These are phyloP conservation scores for Talaromyces islandicus DNA, from an alignment of 2,329 filamentous ascomycete species.

Conservation along the genomic window DNA sequence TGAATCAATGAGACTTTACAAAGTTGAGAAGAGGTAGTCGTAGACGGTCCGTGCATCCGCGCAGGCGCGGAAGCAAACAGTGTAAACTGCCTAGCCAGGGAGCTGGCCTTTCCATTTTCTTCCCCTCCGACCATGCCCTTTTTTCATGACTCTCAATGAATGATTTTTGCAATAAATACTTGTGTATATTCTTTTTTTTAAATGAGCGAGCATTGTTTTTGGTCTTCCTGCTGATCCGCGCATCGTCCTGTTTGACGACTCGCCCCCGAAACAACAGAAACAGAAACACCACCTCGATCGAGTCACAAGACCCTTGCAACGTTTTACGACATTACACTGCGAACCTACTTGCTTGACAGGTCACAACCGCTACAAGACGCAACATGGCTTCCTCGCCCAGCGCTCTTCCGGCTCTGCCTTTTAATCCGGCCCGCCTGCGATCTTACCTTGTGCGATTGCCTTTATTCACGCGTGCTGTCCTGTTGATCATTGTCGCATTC, in stretches of 20 bases:
- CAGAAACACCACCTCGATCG: background rate
- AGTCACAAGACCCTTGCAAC: background rate
- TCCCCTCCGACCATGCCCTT: background rate
- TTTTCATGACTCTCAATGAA: background rate
- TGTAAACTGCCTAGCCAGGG: background rate
- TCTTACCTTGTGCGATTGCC: constrained; percentile 82
- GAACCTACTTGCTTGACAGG: background rate
- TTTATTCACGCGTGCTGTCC: constrained; percentile 70
- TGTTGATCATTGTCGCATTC: constrained; percentile 60
- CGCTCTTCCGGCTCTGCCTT: constrained; percentile 49
- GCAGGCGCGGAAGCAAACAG: background rate
- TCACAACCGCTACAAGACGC: background rate
- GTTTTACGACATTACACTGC: background rate
- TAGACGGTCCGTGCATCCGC: background rate
- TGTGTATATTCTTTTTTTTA: too few species aligned
- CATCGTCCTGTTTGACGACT: background rate
- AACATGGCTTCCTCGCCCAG: constrained; percentile 21
- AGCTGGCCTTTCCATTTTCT: background rate
- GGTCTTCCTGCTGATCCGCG: background rate
- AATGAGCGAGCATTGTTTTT: background rate
- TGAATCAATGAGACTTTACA: background rate
- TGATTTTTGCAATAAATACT: background rate
- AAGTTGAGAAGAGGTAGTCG: background rate
- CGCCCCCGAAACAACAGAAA: background rate
- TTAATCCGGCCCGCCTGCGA: constrained; percentile 68